Percentiles rank a stretch among this genome's conserved stretches.
phyloP scores from a whole-genome alignment of 2,329 filamentous ascomycete species.

The Drechslera avenae region DNA sequence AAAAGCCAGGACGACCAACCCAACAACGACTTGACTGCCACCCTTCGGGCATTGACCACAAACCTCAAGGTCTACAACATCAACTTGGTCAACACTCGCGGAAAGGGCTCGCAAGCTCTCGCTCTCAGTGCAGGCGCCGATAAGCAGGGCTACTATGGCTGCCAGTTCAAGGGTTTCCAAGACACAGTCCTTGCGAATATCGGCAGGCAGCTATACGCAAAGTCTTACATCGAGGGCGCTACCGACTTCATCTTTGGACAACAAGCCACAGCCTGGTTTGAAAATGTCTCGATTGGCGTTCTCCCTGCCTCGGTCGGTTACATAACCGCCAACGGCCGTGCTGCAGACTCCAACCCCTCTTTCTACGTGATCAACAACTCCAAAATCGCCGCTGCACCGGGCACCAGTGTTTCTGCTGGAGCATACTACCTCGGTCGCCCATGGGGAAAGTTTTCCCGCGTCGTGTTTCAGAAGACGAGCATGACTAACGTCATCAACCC shows the following conservation, averaged over 20 bases:
- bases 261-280: conserved; percentile 58
- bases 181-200: conserved; percentile 55
- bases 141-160: conserved; percentile 63
- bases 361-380: conserved; percentile 64
- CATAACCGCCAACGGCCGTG: conserved; percentile 45
- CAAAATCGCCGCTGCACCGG: conserved; percentile 51
- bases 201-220: conserved; percentile 62
- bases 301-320: conserved; percentile 50
- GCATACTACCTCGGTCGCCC: conserved; percentile 60
- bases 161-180: conserved; percentile 61
- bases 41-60: conserved; percentile 54
- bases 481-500: conserved; percentile 63
- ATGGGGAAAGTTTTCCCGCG: conserved; percentile 58
- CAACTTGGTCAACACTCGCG: conserved; percentile 56
- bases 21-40: conserved; percentile 61
- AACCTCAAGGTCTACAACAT: conserved; percentile 68
- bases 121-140: conserved; percentile 59
- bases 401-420: conserved; percentile 47
- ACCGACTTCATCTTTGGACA: conserved; percentile 67
- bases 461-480: conserved; percentile 58
- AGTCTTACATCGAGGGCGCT: conserved; percentile 62
- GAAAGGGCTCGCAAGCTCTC: conserved; percentile 58
- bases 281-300: conserved; percentile 56
- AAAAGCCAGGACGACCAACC: conserved; percentile 55
- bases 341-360: conserved; percentile 42